Percentiles rank a stretch among this genome's conserved stretches.
Conservation (phyloP, 371 early-diverging fungal genomes). For the Homolaphlyctis polyrhiza region DNA sequence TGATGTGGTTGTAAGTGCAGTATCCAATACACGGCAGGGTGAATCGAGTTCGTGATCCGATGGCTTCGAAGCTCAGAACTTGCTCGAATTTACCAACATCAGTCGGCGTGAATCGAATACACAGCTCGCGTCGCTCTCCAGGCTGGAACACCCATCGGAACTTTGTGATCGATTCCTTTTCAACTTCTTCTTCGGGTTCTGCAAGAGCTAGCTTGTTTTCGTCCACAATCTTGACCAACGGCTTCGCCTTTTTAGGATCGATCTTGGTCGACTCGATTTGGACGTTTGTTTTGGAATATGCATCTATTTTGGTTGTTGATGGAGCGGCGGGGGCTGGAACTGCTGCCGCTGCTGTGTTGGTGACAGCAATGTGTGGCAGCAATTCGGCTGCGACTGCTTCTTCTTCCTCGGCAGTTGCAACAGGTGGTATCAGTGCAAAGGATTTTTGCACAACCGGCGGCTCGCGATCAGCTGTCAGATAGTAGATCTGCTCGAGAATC, state of each 20-base stretch:
- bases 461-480: constrained; percentile 23
- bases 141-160: constrained; percentile 48
- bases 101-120: constrained; percentile 33
- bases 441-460: constrained; percentile 7
- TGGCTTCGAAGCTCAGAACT: constrained; percentile 37
- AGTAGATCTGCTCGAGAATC: constrained; percentile 31
- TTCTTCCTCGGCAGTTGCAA: constrained; percentile 14
- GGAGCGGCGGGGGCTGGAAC: neutral
- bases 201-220: constrained; percentile 17
- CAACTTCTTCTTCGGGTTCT: constrained; percentile 35
- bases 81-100: constrained; percentile 45
- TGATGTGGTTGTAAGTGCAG: constrained; percentile 43
- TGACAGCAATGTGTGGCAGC: neutral
- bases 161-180: constrained; percentile 22
- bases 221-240: constrained; percentile 13
- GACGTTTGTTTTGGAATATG: neutral
- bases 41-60: constrained; percentile 27
- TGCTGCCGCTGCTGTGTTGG: neutral
- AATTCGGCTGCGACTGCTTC: constrained; percentile 14
- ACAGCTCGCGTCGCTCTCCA: constrained; percentile 40
- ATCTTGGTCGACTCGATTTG: neutral
- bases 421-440: constrained; percentile 25
- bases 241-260: constrained; percentile 4
- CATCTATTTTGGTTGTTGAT: neutral
- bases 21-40: constrained; percentile 31